phyloP scores from a whole-genome alignment of 2,329 filamentous ascomycete species.

The Aurifilum marmelostoma region DNA sequence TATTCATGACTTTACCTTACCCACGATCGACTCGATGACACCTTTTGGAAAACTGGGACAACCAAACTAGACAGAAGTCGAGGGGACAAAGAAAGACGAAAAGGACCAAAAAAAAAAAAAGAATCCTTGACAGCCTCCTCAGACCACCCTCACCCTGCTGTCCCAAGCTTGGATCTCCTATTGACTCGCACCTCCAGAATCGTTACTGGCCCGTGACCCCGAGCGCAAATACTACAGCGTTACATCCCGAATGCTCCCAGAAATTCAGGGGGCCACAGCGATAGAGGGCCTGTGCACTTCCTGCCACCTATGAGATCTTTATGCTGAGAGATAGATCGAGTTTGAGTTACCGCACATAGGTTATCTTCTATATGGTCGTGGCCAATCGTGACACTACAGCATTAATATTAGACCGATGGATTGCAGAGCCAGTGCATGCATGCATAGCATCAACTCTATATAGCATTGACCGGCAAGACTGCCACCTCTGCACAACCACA shows the following conservation, averaged over 20 bases:
- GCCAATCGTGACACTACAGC: neutral
- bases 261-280: slow-evolving; percentile 4
- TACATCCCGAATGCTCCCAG: slow-evolving; percentile 1
- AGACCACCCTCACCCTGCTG: neutral
- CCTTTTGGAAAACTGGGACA: neutral
- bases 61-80: neutral
- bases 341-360: neutral
- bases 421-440: neutral
- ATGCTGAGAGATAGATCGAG: neutral
- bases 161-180: neutral
- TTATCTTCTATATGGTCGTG: neutral
- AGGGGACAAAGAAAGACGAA: neutral
- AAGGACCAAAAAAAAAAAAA: neutral
- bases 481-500: neutral
- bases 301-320: neutral
- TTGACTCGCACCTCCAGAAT: neutral
- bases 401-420: neutral
- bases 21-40: neutral
- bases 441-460: neutral
- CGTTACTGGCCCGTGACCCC: neutral
- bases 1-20: neutral
- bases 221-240: neutral
- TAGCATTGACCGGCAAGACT: neutral
- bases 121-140: neutral
- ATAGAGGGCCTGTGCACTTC: slow-evolving; percentile 4